Conservation (phyloP, 2,329 filamentous ascomycete species). For the Aspergillus arachidicola region DNA sequence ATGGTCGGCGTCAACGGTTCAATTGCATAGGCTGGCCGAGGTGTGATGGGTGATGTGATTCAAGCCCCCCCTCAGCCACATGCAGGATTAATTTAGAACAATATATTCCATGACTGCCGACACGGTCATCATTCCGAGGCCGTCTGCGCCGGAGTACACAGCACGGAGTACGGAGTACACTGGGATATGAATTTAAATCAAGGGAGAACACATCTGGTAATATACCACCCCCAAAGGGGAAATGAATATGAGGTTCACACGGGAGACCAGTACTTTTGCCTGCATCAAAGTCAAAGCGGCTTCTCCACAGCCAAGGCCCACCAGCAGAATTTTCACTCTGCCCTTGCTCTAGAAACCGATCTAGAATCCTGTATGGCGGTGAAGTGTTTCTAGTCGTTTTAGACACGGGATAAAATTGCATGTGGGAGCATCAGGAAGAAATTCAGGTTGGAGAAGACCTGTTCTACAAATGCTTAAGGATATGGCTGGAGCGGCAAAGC, state of each 20-base stretch:
- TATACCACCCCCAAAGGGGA: not conserved
- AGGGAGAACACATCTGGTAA: not conserved
- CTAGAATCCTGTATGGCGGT: slow-evolving; percentile 8
- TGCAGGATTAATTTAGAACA: slow-evolving; percentile 4
- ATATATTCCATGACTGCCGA: not conserved
- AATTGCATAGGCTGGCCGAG: slow-evolving; percentile 9
- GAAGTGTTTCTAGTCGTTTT: not conserved
- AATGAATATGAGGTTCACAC: slow-evolving; percentile 2
- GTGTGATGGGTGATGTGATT: slow-evolving; percentile 5
- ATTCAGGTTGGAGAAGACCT: too few species aligned
- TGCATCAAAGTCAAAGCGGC: slow-evolving; percentile 12
- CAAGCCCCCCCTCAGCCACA: not conserved
- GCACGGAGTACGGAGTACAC: not conserved
- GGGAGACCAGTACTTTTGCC: slow-evolving; percentile 5
- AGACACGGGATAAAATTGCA: not conserved
- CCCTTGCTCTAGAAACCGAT: slow-evolving; percentile 21
- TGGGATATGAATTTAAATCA: not conserved
- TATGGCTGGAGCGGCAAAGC: not conserved
- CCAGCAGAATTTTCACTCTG: slow-evolving; percentile 25
- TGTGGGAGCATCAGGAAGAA: not conserved
- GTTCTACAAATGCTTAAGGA: not conserved
- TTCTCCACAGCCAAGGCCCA: slow-evolving; percentile 16
- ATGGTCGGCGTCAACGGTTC: slow-evolving; percentile 15
- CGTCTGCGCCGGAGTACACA: not conserved
- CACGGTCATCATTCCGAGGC: not conserved